Conservation (phyloP, 352 stramenopile genomes). For the Phytophthora hybrid region DNA sequence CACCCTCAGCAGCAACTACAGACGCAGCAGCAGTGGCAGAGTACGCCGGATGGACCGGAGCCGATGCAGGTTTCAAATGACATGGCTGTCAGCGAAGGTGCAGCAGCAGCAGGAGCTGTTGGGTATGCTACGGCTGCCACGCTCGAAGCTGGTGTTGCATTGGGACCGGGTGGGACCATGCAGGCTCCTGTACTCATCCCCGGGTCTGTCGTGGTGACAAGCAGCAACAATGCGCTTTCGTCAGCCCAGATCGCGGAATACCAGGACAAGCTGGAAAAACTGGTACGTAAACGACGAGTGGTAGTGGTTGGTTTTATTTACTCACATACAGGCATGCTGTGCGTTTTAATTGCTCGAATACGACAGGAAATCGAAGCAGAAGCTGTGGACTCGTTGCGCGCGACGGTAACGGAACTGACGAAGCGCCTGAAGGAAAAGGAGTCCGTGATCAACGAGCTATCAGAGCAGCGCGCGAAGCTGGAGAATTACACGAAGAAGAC, state of each 20-base stretch:
- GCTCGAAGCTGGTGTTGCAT: slow-evolving; percentile 38
- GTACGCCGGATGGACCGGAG: slow-evolving; percentile 38
- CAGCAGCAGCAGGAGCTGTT: slow-evolving; percentile 26
- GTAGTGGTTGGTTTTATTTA: slow-evolving; percentile 4
- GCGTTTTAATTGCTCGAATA: neutral
- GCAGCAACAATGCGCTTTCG: slow-evolving; percentile 56
- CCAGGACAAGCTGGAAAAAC: slow-evolving; percentile 72
- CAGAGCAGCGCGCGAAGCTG: slow-evolving; percentile 86
- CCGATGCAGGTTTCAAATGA: slow-evolving; percentile 56
- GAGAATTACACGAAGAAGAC: slow-evolving; percentile 94
- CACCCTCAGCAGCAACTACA: slow-evolving; percentile 26
- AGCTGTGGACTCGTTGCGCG: slow-evolving; percentile 77
- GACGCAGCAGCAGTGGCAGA: slow-evolving; percentile 36
- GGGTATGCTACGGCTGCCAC: slow-evolving; percentile 34
- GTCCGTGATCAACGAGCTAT: slow-evolving; percentile 88
- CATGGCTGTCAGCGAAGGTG: slow-evolving; percentile 21
- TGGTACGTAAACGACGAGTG: slow-evolving; percentile 54
- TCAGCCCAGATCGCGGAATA: slow-evolving; percentile 68
- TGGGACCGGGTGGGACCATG: slow-evolving; percentile 35
- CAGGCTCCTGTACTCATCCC: slow-evolving; percentile 33
- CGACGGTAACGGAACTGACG: slow-evolving; percentile 80
- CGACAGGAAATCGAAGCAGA: slow-evolving; percentile 66
- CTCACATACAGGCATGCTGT: slow-evolving; percentile 7
- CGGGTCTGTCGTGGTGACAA: slow-evolving; percentile 43
- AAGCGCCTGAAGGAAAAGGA: slow-evolving; percentile 91